Evolutionary conservation across 106 monocot genomes (phyloP).

Genomic region (Iris macrosiphon): DNA sequence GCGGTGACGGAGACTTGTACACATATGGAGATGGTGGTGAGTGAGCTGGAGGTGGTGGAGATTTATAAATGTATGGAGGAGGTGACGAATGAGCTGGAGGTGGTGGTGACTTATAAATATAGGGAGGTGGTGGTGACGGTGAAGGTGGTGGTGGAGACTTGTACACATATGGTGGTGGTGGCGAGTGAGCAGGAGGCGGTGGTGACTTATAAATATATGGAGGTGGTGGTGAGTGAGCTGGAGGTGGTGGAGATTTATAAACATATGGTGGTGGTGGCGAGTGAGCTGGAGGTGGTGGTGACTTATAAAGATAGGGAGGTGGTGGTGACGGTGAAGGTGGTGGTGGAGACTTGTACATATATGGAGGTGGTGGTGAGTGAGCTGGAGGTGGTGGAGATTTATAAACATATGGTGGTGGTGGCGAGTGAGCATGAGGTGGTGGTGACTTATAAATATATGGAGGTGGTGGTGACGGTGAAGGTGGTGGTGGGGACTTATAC

Average conservation of each 20-base stretch:
- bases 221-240: neutral
- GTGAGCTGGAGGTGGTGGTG: neutral
- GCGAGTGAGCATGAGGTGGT: neutral
- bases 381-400: neutral
- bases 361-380: neutral
- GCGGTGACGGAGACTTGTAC: no score
- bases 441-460: neutral
- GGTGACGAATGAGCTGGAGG: neutral
- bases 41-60: neutral
- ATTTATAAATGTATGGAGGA: neutral
- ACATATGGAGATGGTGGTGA: no score
- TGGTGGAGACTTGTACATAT: neutral
- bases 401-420: neutral
- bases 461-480: neutral
- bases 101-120: constrained; percentile 3
- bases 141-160: constrained; percentile 1
- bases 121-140: constrained; percentile 1
- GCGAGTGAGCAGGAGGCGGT: neutral
- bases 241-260: neutral
- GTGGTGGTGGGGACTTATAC: neutral
- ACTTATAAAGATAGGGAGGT: neutral
- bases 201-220: neutral
- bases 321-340: neutral
- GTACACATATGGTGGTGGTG: neutral
- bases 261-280: neutral